Conservation (phyloP, 192 early-diverging fungal species). For the Ambispora gerdemannii region DNA sequence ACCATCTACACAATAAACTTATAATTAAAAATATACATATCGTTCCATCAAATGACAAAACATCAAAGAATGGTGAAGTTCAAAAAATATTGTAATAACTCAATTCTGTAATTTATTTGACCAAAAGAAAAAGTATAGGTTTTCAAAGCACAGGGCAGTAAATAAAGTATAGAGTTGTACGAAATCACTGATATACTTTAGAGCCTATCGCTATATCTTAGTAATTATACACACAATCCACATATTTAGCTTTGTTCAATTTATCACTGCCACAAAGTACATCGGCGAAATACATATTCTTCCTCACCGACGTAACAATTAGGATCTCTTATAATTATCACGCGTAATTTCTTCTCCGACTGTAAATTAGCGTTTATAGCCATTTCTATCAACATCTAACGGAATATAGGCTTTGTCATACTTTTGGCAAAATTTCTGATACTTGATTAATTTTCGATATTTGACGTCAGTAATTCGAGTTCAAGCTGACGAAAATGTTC, state of each 20-base stretch:
- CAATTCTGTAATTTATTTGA: not conserved
- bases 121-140: not conserved
- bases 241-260: not conserved
- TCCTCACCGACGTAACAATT: too few species aligned
- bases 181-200: not conserved
- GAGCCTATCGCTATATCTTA: not conserved
- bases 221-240: not conserved
- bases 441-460: not conserved
- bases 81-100: too few species aligned
- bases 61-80: too few species aligned
- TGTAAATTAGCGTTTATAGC: too few species aligned
- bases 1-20: not conserved
- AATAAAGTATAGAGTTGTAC: not conserved
- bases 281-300: not conserved
- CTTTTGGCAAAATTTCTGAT: conserved; percentile 2
- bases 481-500: too few species aligned
- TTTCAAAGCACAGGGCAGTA: not conserved
- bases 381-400: not conserved
- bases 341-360: not conserved
- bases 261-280: not conserved
- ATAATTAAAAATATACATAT: not conserved
- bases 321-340: not conserved
- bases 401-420: not conserved
- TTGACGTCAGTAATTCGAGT: not conserved
- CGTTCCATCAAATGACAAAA: not conserved